These are phyloP conservation scores for Plasmopara halstedii DNA, from an alignment of 352 stramenopile species.

Conservation along the genomic window DNA sequence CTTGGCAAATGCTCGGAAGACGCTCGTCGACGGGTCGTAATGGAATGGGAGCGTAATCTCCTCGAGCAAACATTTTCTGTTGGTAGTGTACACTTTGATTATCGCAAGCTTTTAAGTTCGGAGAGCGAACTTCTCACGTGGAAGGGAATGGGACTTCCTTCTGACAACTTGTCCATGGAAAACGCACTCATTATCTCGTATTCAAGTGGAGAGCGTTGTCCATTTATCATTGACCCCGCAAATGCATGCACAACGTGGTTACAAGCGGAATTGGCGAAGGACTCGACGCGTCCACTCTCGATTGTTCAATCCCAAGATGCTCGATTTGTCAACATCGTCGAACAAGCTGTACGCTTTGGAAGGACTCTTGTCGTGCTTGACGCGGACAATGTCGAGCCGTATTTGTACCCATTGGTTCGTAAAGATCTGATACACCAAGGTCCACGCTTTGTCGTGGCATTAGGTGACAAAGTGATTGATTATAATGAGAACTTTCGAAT, in stretches of 20 bases:
- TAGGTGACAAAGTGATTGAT: conserved; percentile 91
- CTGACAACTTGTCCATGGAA: conserved; percentile 91
- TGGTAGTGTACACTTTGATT: conserved; percentile 58
- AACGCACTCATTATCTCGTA: conserved; percentile 90
- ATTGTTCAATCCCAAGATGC: conserved; percentile 81
- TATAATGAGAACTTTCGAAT: conserved; percentile 94
- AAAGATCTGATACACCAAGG: conserved; percentile 88
- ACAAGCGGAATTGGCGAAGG: conserved; percentile 80
- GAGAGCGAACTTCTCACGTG: conserved; percentile 92
- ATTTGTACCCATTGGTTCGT: conserved; percentile 89
- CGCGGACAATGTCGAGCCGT: conserved; percentile 87
- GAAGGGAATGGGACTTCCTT: conserved; percentile 88
- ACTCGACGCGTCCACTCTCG: conserved; percentile 80
- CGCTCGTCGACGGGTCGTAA: conserved; percentile 61
- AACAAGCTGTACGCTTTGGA: conserved; percentile 94
- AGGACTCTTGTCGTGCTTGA: conserved; percentile 93
- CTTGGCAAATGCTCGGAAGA: conserved; percentile 89
- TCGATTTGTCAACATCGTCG: conserved; percentile 88
- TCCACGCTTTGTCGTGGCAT: conserved; percentile 82
- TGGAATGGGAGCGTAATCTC: conserved; percentile 74
- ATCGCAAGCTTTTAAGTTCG: conserved; percentile 82
- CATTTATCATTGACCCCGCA: conserved; percentile 94
- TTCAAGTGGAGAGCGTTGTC: conserved; percentile 62
- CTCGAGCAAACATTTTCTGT: conserved; percentile 18
- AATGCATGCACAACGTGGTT: conserved; percentile 86